phyloP scores from a whole-genome alignment of 495 filamentous ascomycete genomes.

The Hypoxylon perforatum region DNA sequence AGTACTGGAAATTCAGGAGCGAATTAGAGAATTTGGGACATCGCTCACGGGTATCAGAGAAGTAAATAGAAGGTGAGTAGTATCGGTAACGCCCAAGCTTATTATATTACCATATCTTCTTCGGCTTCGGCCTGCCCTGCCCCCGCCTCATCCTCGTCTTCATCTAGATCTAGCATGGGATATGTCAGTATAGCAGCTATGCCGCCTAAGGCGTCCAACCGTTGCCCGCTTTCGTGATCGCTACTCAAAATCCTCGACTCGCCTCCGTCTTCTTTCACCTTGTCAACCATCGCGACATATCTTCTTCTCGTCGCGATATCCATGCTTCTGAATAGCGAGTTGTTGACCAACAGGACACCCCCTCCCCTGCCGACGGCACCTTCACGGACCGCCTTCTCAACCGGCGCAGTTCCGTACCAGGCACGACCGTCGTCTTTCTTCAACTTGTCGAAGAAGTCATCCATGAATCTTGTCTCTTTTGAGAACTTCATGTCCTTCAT shows the following conservation, averaged over 20 bases:
- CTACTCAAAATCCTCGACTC: constrained; percentile 89
- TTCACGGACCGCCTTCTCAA: constrained; percentile 85
- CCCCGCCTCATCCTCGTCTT: constrained; percentile 63
- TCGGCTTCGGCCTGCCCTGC: constrained; percentile 37
- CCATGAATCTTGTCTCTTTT: constrained; percentile 85
- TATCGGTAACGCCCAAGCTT: constrained; percentile 13
- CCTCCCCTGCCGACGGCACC: constrained; percentile 90
- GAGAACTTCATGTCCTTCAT: constrained; percentile 89
- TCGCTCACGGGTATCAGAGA: background rate
- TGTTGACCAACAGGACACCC: constrained; percentile 84
- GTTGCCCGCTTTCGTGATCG: constrained; percentile 92
- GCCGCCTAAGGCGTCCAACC: constrained; percentile 84
- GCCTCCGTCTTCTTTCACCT: constrained; percentile 88
- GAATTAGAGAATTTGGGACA: background rate
- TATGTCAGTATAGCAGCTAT: constrained; percentile 93
- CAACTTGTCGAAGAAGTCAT: constrained; percentile 81
- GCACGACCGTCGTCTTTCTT: constrained; percentile 89
- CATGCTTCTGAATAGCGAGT: constrained; percentile 84
- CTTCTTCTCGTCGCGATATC: constrained; percentile 81
- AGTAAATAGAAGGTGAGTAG: background rate
- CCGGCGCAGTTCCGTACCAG: constrained; percentile 90
- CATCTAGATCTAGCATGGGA: constrained; percentile 80
- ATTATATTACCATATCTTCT: constrained; percentile 55
- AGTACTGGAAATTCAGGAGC: too few relatives aligned
- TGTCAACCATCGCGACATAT: constrained; percentile 89